Evolutionary conservation across 805 yeast genomes (phyloP).

Genomic region (Starmerella geochares): DNA sequence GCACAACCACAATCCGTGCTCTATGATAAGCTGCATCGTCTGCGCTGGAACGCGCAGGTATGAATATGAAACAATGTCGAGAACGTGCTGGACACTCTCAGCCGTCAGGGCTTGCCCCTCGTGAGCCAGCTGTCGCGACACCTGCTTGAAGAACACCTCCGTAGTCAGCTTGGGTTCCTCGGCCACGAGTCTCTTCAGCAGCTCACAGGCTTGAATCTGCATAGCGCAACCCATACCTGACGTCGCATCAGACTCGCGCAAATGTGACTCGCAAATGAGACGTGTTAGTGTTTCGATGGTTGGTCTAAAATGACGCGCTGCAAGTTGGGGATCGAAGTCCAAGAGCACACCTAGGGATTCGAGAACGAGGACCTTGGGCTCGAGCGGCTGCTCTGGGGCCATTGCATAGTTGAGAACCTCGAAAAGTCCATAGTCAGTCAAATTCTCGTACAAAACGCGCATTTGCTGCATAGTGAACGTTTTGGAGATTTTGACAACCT

Average conservation of each 20-base stretch:
- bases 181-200: constrained; percentile 9
- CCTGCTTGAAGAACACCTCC: background rate
- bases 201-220: constrained; percentile 11
- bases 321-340: constrained; percentile 9
- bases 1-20: constrained; percentile 5
- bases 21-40: background rate
- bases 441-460: constrained; percentile 50
- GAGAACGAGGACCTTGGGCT: constrained; percentile 58
- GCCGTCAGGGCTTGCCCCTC: background rate
- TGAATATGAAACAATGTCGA: constrained; percentile 9
- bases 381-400: constrained; percentile 35
- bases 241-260: background rate
- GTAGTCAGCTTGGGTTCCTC: background rate
- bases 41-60: background rate
- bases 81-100: background rate
- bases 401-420: constrained; percentile 64
- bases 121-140: background rate
- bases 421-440: constrained; percentile 61
- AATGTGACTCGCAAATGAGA: background rate
- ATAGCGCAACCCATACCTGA: constrained; percentile 1
- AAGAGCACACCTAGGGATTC: constrained; percentile 35
- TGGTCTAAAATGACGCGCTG: background rate
- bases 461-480: constrained; percentile 51
- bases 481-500: constrained; percentile 67
- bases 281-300: background rate